Conservation (phyloP, 1,139 yeast species). For the Geotrichum phurueaensis region DNA sequence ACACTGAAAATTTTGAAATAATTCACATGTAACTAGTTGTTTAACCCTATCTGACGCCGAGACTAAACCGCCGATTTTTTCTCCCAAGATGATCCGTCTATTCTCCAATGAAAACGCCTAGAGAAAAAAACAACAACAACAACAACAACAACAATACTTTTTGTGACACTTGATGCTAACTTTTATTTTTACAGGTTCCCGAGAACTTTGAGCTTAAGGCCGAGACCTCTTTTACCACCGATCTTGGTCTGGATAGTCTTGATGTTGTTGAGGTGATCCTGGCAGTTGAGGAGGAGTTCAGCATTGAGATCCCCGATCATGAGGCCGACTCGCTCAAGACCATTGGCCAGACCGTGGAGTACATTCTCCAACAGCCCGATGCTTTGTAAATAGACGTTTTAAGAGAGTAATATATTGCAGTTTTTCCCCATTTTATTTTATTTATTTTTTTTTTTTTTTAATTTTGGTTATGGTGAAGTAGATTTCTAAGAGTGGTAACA, state of each 20-base stretch:
- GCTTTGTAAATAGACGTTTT: slow-evolving; percentile 17
- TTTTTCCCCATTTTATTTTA: background rate
- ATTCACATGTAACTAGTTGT: background rate
- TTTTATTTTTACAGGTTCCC: slow-evolving; percentile 17
- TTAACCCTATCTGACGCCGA: background rate
- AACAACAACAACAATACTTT: too few relatives aligned
- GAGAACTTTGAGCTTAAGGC: slow-evolving; percentile 46
- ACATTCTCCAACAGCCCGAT: slow-evolving; percentile 59
- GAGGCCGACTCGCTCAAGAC: slow-evolving; percentile 81
- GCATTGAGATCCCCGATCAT: slow-evolving; percentile 71
- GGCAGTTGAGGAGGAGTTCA: slow-evolving; percentile 73
- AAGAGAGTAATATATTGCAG: background rate
- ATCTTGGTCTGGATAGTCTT: slow-evolving; percentile 78
- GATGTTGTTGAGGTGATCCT: slow-evolving; percentile 86
- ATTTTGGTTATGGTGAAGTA: too few relatives aligned
- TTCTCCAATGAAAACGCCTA: background rate
- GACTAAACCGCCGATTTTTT: background rate
- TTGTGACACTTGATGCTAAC: background rate
- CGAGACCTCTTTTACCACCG: slow-evolving; percentile 59
- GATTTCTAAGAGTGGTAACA: too few relatives aligned
- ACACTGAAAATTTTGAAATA: slow-evolving; percentile 16
- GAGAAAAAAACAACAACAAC: background rate
- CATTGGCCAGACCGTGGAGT: slow-evolving; percentile 75
- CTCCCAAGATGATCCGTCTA: background rate
- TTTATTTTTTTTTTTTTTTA: too few relatives aligned